Evolutionary conservation across 2,329 filamentous ascomycete genomes (phyloP), one percentile per base, ranked within the genome.

Genomic region (Ampelomyces quisqualis): DNA sequence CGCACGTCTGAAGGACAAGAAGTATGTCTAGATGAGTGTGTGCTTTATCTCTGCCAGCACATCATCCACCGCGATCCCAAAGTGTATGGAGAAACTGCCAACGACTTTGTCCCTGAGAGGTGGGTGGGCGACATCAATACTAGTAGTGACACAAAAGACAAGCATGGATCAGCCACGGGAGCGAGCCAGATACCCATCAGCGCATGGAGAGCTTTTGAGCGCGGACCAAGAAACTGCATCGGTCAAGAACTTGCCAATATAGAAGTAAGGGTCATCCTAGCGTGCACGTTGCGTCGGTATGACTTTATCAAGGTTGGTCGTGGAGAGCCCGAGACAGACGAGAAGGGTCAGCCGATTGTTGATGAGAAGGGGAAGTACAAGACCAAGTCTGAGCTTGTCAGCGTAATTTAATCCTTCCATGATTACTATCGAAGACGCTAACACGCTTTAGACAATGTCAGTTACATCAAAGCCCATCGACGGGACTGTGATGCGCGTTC

Each of bases 191-290:
- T 70, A 60, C 54, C 70, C 52, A 19, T 47, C 65, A 73, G 49
- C 38, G 76, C 77, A 0, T 83, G 73, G 71, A 69, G 78, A 6
- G 67, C 76, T 0, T 83, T 83, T 56, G 76, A 77, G 51, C 68
- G 74, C 33, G 80, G 80, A 0, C 70, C 74, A 2, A 60, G 79
- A 11, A 77, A 77, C 42, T 84, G 80, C 51, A 77, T 81, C 26
- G 79, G 78, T 0, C 77, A 81, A 58, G 78, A 80, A 55, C 67
- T 81, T 28, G 78, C 74, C 2, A 73, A 75, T 51, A 58, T 78
- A 3, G 79, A 82, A 59, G 62, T 74, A 2, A 73, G 73, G 47
- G 68, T 77, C 42, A 70, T 80, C 17, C 60, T 81, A 15, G 77
- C 73, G 10, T 62, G 58, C 40, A 52, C 60, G 3, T 48, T 64